Evolutionary conservation across 2,329 filamentous ascomycete genomes (phyloP).

Genomic region (Xenoacremonium recifei): DNA sequence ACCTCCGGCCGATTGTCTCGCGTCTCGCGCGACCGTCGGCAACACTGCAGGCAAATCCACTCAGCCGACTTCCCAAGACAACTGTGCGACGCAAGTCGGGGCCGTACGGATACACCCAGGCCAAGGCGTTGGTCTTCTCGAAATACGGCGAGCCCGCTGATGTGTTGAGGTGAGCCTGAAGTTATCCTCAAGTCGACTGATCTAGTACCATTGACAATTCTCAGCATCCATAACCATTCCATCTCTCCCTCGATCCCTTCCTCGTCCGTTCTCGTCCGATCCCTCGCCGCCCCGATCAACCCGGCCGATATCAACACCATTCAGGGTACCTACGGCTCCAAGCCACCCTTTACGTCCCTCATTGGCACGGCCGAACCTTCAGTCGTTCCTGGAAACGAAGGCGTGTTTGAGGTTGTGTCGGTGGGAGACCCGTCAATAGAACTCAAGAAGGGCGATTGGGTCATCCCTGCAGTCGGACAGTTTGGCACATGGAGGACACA

Average conservation of each 20-base stretch:
- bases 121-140: conserved; percentile 76
- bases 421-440: conserved; percentile 55
- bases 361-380: conserved; percentile 76
- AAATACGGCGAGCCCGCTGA: conserved; percentile 73
- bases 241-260: conserved; percentile 72
- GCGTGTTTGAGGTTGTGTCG: conserved; percentile 83
- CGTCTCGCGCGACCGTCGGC: conserved; percentile 20
- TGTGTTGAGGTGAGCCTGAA: conserved; percentile 61
- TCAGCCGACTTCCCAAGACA: conserved; percentile 19
- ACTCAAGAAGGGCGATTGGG: conserved; percentile 82
- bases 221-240: conserved; percentile 69
- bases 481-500: conserved; percentile 97
- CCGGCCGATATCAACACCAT: conserved; percentile 98
- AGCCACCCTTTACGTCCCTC: conserved; percentile 71
- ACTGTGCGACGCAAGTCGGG: conserved; percentile 52
- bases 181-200: not conserved
- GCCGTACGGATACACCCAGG: conserved; percentile 79
- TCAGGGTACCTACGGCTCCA: conserved; percentile 91
- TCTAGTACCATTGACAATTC: not conserved
- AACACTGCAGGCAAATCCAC: conserved; percentile 12
- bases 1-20: conserved; percentile 19
- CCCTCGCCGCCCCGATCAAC: conserved; percentile 91
- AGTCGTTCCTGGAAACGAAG: conserved; percentile 86
- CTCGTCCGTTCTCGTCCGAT: conserved; percentile 70
- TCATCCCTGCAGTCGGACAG: conserved; percentile 78